Conservation (phyloP, 495 filamentous ascomycete genomes). For the Elaphomyces granulatus region DNA sequence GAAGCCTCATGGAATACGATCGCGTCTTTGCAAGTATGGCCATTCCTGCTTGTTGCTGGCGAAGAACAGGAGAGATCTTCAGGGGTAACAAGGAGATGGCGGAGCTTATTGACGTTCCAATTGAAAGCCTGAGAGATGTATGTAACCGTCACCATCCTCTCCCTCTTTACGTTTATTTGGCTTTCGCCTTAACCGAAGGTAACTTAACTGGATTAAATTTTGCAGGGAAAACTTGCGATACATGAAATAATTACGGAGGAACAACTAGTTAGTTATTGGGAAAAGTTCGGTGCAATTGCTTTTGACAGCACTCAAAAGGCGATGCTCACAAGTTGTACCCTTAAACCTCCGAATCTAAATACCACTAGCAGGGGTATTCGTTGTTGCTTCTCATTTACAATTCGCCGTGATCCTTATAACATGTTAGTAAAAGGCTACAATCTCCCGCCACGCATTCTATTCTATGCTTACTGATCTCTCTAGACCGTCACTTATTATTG, state of each 20-base stretch:
- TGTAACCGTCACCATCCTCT: slow-evolving; percentile 19
- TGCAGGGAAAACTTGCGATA: slow-evolving; percentile 79
- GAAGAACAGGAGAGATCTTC: slow-evolving; percentile 93
- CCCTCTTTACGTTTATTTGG: background rate
- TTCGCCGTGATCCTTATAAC: slow-evolving; percentile 84
- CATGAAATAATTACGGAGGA: slow-evolving; percentile 94
- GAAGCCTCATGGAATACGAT: slow-evolving; percentile 89
- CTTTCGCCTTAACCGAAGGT: too few species aligned
- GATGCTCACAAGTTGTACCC: slow-evolving; percentile 81
- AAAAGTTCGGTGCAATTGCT: slow-evolving; percentile 97
- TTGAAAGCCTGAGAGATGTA: slow-evolving; percentile 83
- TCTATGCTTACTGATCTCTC: background rate
- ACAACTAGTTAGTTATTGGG: slow-evolving; percentile 93
- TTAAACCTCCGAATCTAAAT: slow-evolving; percentile 71
- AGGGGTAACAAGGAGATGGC: slow-evolving; percentile 98
- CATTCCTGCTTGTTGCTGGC: slow-evolving; percentile 94
- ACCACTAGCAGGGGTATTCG: slow-evolving; percentile 59
- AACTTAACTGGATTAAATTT: too few species aligned
- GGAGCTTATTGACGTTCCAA: slow-evolving; percentile 83
- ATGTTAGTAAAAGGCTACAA: too few species aligned
- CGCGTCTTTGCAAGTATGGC: slow-evolving; percentile 98
- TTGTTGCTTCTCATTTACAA: slow-evolving; percentile 97
- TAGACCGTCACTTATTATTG: slow-evolving; percentile 87
- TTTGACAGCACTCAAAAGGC: slow-evolving; percentile 95
- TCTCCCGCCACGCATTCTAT: too few species aligned